Percentiles rank a stretch among this genome's conserved stretches.
These are phyloP conservation scores for Xerocomus brunneocitrinus DNA, from an alignment of 768 basidiomycete genomes.

Conservation along the genomic window DNA sequence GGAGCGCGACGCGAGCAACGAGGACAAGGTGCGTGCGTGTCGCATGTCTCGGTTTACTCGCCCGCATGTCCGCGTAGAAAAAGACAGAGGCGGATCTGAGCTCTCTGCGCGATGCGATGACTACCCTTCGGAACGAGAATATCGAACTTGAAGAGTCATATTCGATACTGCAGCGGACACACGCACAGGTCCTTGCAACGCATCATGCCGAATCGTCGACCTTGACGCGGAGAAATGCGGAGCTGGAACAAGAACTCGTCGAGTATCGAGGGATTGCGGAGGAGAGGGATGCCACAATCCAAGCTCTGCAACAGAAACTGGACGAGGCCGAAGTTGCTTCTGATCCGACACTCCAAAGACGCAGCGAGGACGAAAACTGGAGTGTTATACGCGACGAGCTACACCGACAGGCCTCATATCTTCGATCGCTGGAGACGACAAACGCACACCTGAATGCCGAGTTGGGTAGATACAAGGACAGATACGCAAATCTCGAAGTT, in stretches of 20 bases:
- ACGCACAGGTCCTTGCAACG: slow-evolving; percentile 45
- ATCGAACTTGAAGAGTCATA: slow-evolving; percentile 60
- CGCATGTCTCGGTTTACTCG: not conserved
- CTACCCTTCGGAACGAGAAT: slow-evolving; percentile 50
- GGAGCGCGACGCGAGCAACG: slow-evolving; percentile 45
- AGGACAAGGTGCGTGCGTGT: slow-evolving; percentile 53
- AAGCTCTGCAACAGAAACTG: slow-evolving; percentile 44
- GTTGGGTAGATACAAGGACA: slow-evolving; percentile 47
- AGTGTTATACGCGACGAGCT: slow-evolving; percentile 63
- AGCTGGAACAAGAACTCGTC: slow-evolving; percentile 46
- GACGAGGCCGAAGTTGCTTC: slow-evolving; percentile 41
- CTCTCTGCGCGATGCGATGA: slow-evolving; percentile 44
- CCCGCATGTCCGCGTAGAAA: slow-evolving; percentile 32
- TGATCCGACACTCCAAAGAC: slow-evolving; percentile 24
- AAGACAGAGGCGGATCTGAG: slow-evolving; percentile 50
- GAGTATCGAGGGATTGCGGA: slow-evolving; percentile 40
- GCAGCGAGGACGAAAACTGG: slow-evolving; percentile 53
- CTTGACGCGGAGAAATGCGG: slow-evolving; percentile 40
- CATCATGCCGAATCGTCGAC: slow-evolving; percentile 51
- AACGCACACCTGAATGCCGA: slow-evolving; percentile 57
- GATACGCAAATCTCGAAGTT: slow-evolving; percentile 61
- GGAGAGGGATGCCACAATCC: slow-evolving; percentile 37
- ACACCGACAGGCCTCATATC: slow-evolving; percentile 57
- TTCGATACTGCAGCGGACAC: slow-evolving; percentile 41
- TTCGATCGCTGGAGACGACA: slow-evolving; percentile 53